Percentiles rank a stretch among this genome's conserved stretches.
Evolutionary conservation across 1,284 basidiomycete genomes (phyloP).

Genomic region (Sporisorium exsertum): DNA sequence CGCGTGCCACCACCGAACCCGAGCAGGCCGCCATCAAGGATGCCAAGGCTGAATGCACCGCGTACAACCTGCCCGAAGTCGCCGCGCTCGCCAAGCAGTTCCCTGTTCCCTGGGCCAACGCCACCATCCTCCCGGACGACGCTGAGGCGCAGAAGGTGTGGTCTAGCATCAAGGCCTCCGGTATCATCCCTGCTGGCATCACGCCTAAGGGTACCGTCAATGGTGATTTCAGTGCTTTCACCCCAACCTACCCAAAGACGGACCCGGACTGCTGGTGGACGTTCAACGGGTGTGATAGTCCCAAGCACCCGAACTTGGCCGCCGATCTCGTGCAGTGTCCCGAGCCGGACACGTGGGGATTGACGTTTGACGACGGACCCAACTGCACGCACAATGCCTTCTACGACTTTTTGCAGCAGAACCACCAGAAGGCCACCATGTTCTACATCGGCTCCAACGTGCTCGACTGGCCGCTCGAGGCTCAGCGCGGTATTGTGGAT

Average conservation of each 20-base stretch:
- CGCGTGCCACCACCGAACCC: constrained; percentile 50
- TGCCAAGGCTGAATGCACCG: constrained; percentile 51
- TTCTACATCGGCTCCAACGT: constrained; percentile 73
- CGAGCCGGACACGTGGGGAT: constrained; percentile 73
- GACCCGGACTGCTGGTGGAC: constrained; percentile 69
- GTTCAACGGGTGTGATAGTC: constrained; percentile 58
- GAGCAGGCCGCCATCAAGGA: constrained; percentile 43
- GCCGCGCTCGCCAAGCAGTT: constrained; percentile 47
- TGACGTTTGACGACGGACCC: constrained; percentile 73
- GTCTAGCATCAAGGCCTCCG: constrained; percentile 62
- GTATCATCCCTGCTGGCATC: constrained; percentile 67
- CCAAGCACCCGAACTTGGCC: constrained; percentile 62
- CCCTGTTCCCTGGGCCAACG: constrained; percentile 68
- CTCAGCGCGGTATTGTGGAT: constrained; percentile 70
- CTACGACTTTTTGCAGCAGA: constrained; percentile 72
- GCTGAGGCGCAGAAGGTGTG: constrained; percentile 67
- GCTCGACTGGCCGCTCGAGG: constrained; percentile 73
- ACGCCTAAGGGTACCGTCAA: constrained; percentile 67
- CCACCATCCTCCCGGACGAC: constrained; percentile 69
- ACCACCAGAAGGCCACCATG: constrained; percentile 73
- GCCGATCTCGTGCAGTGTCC: constrained; percentile 70
- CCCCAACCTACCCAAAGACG: constrained; percentile 38
- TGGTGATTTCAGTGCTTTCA: constrained; percentile 41
- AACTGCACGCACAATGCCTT: constrained; percentile 72
- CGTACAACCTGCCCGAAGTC: constrained; percentile 57